These are phyloP conservation scores for Domatiomyces catenatus DNA, from an alignment of 2,329 filamentous ascomycete genomes.

Conservation along the genomic window DNA sequence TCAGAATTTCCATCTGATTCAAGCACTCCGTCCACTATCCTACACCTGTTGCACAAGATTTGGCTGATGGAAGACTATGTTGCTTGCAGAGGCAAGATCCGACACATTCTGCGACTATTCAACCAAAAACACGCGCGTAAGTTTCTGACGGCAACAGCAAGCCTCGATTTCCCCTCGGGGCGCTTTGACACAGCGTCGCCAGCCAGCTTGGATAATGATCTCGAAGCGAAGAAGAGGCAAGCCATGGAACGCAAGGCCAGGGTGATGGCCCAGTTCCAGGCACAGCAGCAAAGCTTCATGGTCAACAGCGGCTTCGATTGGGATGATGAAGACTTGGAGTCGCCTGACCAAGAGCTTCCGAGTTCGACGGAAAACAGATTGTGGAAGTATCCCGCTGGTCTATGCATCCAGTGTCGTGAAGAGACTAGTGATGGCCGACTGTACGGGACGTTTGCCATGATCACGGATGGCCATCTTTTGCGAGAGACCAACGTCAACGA, in stretches of 20 bases:
- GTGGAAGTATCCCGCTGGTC: conserved; percentile 84
- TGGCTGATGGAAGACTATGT: conserved; percentile 59
- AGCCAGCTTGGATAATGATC: conserved; percentile 45
- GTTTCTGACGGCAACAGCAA: conserved; percentile 53
- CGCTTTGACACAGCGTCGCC: conserved; percentile 70
- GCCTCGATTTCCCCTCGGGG: conserved; percentile 51
- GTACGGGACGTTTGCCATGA: conserved; percentile 83
- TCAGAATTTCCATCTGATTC: conserved; percentile 16
- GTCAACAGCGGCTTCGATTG: conserved; percentile 82
- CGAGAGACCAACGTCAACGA: conserved; percentile 75
- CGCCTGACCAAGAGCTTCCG: conserved; percentile 36
- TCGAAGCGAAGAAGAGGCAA: conserved; percentile 75
- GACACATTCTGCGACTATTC: conserved; percentile 67
- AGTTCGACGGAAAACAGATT: conserved; percentile 49
- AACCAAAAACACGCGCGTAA: conserved; percentile 62
- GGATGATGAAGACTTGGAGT: conserved; percentile 67
- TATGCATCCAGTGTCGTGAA: conserved; percentile 92
- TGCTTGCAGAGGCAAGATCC: conserved; percentile 69
- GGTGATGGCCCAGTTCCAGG: conserved; percentile 96
- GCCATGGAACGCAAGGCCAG: conserved; percentile 77
- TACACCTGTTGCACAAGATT: conserved; percentile 38
- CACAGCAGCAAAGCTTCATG: conserved; percentile 91
- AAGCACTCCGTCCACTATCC: conserved; percentile 32
- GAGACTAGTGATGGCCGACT: conserved; percentile 77
- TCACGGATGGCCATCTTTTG: conserved; percentile 72